phyloP scores from a whole-genome alignment of 2,329 filamentous ascomycete species.

The Penicillium frequentans region DNA sequence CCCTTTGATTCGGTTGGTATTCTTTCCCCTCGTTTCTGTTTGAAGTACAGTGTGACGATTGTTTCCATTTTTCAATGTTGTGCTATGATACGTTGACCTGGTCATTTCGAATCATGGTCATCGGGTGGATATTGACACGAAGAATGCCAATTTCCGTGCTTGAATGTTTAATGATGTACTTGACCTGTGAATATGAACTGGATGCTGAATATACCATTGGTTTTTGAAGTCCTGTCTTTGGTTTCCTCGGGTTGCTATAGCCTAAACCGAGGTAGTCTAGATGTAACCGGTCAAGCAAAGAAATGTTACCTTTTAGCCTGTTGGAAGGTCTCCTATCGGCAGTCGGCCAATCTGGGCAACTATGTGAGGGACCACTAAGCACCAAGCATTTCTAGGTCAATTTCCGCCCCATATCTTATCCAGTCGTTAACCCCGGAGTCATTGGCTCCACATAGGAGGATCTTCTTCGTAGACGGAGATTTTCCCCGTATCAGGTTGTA shows the following conservation, averaged over 20 bases:
- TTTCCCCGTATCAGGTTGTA: conserved; percentile 24
- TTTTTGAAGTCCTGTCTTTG: not conserved
- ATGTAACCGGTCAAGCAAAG: not conserved
- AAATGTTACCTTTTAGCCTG: not conserved
- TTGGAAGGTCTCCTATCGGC: not conserved
- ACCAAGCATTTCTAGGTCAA: not conserved
- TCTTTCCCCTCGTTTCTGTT: conserved; percentile 13
- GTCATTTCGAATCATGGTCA: not conserved
- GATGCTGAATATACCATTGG: not conserved
- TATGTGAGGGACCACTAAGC: not conserved
- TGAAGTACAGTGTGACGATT: conserved; percentile 5
- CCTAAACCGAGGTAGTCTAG: not conserved
- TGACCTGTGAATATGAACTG: conserved; percentile 8
- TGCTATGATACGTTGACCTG: not conserved
- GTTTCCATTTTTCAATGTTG: not conserved
- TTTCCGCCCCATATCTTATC: not conserved
- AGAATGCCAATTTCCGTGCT: not conserved
- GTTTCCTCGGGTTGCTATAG: no score
- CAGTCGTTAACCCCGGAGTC: conserved; percentile 3
- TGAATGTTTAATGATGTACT: conserved; percentile 7
- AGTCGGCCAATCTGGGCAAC: not conserved
- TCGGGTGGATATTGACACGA: not conserved
- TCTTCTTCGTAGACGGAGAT: conserved; percentile 2
- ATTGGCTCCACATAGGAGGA: conserved; percentile 7
- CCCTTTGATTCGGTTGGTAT: conserved; percentile 23